Percentiles rank a stretch among this genome's conserved stretches.
These are phyloP conservation scores for Fonsecaea pugnacius DNA, from an alignment of 2,329 filamentous ascomycete genomes.

Conservation along the genomic window DNA sequence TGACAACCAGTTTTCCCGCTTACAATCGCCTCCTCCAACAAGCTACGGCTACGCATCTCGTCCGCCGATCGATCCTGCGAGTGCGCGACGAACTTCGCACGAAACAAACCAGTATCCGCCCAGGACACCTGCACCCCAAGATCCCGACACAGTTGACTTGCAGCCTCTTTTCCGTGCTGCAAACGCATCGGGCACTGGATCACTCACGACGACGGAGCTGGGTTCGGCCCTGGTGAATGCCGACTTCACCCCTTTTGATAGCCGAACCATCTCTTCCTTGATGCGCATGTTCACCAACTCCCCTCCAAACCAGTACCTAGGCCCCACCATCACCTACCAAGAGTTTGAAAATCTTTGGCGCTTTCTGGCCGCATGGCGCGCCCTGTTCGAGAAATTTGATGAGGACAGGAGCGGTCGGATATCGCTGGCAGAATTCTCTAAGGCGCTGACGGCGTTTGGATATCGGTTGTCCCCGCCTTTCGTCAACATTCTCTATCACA, in stretches of 20 bases:
- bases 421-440: conserved; percentile 80
- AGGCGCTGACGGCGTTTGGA: conserved; percentile 89
- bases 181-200: conserved; percentile 76
- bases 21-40: conserved; percentile 49
- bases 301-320: conserved; percentile 32
- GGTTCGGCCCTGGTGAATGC: conserved; percentile 91
- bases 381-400: conserved; percentile 94
- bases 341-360: conserved; percentile 98
- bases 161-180: conserved; percentile 87
- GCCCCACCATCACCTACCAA: conserved; percentile 87
- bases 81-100: conserved; percentile 40
- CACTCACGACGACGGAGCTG: conserved; percentile 84
- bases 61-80: conserved; percentile 22
- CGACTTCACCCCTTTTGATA: conserved; percentile 92
- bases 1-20: conserved; percentile 30
- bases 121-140: conserved; percentile 43
- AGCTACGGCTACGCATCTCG: conserved; percentile 58
- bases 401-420: conserved; percentile 85
- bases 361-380: conserved; percentile 91
- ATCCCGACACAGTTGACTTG: conserved; percentile 64
- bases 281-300: conserved; percentile 82
- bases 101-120: conserved; percentile 49
- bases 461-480: conserved; percentile 87
- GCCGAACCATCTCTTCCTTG: conserved; percentile 97
- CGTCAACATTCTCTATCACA: conserved; percentile 80